These are phyloP conservation scores for Glycine latifolia DNA, from an alignment of 306 rosid genomes.

Conservation along the genomic window DNA sequence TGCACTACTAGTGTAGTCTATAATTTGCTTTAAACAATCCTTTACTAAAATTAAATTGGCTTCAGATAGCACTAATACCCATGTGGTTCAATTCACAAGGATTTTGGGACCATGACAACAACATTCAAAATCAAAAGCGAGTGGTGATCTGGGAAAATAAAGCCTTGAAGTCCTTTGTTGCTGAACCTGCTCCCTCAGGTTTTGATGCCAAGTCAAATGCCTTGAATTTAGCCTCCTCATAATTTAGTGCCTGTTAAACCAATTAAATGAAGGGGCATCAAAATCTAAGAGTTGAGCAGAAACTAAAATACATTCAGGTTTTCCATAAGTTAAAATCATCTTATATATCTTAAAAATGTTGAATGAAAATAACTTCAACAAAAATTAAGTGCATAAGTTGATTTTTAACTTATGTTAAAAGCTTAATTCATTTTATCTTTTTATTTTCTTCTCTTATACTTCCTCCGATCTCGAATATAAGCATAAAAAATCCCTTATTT, in stretches of 20 bases:
- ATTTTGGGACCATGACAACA: not conserved
- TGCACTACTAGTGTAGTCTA: constrained; percentile 15
- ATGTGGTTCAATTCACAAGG: constrained; percentile 1
- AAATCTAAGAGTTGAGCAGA: not conserved
- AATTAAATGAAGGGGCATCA: not conserved
- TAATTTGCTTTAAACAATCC: constrained; percentile 19
- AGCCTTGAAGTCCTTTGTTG: constrained; percentile 85
- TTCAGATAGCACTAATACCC: constrained; percentile 5
- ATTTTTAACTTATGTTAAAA: too few species aligned
- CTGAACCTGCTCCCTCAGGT: constrained; percentile 78
- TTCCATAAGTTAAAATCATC: too few species aligned
- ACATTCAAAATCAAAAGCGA: constrained; percentile 57
- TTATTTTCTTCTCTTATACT: too few species aligned
- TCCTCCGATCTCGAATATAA: too few species aligned
- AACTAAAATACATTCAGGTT: too few species aligned
- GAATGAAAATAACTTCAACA: too few species aligned
- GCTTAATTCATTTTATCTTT: too few species aligned
- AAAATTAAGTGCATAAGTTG: too few species aligned
- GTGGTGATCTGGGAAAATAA: constrained; percentile 75
- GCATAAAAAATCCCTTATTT: too few species aligned
- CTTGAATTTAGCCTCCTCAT: constrained; percentile 77
- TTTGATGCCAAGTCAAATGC: constrained; percentile 85
- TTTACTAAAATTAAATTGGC: constrained; percentile 27
- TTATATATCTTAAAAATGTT: too few species aligned
- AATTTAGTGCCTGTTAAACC: constrained; percentile 68